Evolutionary conservation across 176 grass and related monocot genomes (phyloP), one percentile per base, ranked within the genome.

Genomic region (Oryza meyeriana): DNA sequence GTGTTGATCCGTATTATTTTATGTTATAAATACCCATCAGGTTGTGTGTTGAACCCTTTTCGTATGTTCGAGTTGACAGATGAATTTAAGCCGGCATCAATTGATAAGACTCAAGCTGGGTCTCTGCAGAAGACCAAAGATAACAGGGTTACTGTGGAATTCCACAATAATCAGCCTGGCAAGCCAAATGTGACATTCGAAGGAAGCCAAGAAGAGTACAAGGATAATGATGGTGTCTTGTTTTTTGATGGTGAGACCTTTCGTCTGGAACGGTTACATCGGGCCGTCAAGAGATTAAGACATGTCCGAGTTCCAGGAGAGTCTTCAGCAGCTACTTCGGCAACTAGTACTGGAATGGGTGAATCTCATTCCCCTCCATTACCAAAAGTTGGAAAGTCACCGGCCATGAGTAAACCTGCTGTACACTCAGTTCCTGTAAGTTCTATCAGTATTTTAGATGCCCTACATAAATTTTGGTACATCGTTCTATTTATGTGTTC

Each of bases 81-180:
- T 87, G 96, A 99, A 85, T 99, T 99, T 90, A 95, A 99, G 82
- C 96, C 96, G 74, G 91, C 96, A 82, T 99, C 96, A 38, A 99
- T 99, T 82, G 96, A 99, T 83, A 95, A 95, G 83, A 95, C 84
- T 72, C 93, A 99, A 82, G 82, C 87, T 58, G 96, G 93, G 70
- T 95, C 85, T 55, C 80, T 99, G 61, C 91, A 99, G 61, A 95
- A 91, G 69, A 95, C 63, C 40, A 99, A 99, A 80, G 96, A 95
- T 79, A 99, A 99, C 26, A 74, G 96, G 74, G 91, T 95, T 61
- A 88, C 96, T 77, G 96, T 99, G 39, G 96, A 99, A 83, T 99
- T 99, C 74, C 89, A 93, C 55, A 99, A 99, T 50, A 99, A 95
- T 86, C 96, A 94, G 79, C 91, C 85, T 68, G 93, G 96, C 59